Conservation (phyloP, 2,329 filamentous ascomycete species). For the Diplodia corticola region DNA sequence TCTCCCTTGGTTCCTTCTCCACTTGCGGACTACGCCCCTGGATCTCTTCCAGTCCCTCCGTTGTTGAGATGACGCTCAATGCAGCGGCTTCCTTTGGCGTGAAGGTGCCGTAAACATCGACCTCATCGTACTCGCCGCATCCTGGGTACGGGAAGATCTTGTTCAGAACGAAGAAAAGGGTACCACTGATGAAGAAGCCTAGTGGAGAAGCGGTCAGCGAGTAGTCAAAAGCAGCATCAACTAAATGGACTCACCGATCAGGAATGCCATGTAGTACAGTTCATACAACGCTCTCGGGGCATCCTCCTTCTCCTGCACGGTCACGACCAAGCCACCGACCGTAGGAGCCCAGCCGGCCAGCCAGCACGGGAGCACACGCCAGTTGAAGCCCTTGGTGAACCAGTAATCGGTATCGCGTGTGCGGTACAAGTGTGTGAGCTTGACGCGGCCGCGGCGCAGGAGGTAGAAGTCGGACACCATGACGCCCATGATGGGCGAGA, state of each 20-base stretch:
- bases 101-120: conserved; percentile 50
- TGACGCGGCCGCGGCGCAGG: conserved; percentile 37
- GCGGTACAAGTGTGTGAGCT: conserved; percentile 41
- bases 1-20: conserved; percentile 11
- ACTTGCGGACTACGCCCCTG: background rate
- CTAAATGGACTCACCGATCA: conserved; percentile 40
- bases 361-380: conserved; percentile 47
- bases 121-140: conserved; percentile 46
- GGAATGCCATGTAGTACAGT: conserved; percentile 51
- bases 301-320: conserved; percentile 33
- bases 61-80: conserved; percentile 38
- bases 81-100: conserved; percentile 45
- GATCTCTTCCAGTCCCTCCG: conserved; percentile 23
- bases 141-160: conserved; percentile 43
- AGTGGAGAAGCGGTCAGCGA: background rate
- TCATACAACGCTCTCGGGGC: conserved; percentile 44
- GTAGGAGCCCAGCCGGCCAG: conserved; percentile 48
- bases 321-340: conserved; percentile 44
- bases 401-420: conserved; percentile 43
- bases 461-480: conserved; percentile 44
- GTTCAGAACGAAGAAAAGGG: conserved; percentile 40
- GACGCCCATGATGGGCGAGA: conserved; percentile 41
- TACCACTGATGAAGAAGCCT: conserved; percentile 45
- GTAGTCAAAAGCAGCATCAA: background rate
- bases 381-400: conserved; percentile 48